Base-by-base conservation (phyloP, 2,329 filamentous ascomycete genomes). In the Aspergillus hiratsukae region DNA sequence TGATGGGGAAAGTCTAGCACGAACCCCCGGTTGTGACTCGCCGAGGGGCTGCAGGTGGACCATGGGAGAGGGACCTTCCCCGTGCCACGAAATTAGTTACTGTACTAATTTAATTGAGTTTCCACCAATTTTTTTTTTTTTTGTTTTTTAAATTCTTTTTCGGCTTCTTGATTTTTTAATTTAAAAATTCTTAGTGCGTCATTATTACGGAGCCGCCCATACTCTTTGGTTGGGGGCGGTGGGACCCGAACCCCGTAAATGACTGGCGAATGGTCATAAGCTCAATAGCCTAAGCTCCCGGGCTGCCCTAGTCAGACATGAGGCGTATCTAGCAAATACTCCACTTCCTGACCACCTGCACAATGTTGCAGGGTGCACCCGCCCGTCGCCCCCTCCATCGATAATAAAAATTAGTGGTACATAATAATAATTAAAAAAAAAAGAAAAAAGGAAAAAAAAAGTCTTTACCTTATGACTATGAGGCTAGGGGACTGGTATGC, bases 11-110 rank as follows among this genome's bases (percentile, higher is more conserved):
- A 37, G 55, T 58, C 61, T 58, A 64, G 64, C 64, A 67, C 63
- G 65, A 66, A 67, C 64, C 64, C 64, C 64, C 61, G 60, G 63
- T 54, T 63, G 63, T 65, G 64, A 66, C 63, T 66, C 63, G 64
- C 61, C 60, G 60, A 64, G 56, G 58, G 58, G 52, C 61, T 65
- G 63, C 64, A 62, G 56, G 62, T 65, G 64, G 65, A 54, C 63
- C 64, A 63, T 62, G 62, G 62, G 56, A 58, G 53, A 51, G 29
- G 52, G 55, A 59, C 56, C 50, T 63, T 61, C 64, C 64, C 64
- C 63, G 62, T 64, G 64, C 61, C 60, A 63, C 51, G 40, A 25
- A 19, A 28, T 52, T 46, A 43, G 40, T 21, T n/a, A 46, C 6
- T 21, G 21, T 28, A 23, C 29, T 23, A 35, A 35, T 23, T 35